Conservation (phyloP, 176 grass and related monocot species). For the Oryza glumipatula region DNA sequence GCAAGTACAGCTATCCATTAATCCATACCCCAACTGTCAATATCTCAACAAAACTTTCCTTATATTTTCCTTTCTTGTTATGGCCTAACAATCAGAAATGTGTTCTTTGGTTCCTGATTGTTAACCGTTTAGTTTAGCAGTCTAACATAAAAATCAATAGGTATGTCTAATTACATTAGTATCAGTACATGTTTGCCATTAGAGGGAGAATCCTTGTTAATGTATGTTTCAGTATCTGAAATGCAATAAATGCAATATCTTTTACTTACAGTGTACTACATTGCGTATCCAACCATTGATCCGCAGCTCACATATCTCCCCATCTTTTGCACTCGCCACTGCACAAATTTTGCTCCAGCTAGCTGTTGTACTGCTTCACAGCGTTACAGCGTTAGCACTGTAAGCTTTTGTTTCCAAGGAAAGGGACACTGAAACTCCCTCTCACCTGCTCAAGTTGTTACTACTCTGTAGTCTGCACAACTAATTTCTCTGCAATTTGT, state of each 20-base stretch:
- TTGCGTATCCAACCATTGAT: conserved; percentile 19
- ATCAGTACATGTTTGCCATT: background rate
- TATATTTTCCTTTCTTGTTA: background rate
- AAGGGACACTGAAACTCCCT: background rate
- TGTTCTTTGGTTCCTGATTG: background rate
- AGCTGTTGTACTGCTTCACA: background rate
- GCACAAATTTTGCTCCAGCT: conserved; percentile 18
- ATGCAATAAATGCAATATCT: conserved; percentile 25
- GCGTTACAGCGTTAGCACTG: conserved; percentile 3
- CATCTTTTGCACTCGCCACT: conserved; percentile 26
- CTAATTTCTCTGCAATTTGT: background rate
- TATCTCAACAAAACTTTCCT: conserved; percentile 1
- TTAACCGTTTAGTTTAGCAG: background rate
- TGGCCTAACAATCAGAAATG: background rate
- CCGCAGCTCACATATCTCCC: background rate
- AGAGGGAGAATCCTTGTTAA: background rate
- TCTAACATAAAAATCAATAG: background rate
- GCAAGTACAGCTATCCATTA: conserved; percentile 41
- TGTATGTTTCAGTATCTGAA: background rate
- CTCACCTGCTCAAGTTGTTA: background rate
- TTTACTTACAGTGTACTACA: background rate
- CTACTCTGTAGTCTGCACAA: background rate
- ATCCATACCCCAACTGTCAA: conserved; percentile 29
- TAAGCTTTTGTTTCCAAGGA: conserved; percentile 32
- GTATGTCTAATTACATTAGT: background rate